phyloP scores from a whole-genome alignment of 2,329 filamentous ascomycete genomes.

The Botryosphaeria dothidea region DNA sequence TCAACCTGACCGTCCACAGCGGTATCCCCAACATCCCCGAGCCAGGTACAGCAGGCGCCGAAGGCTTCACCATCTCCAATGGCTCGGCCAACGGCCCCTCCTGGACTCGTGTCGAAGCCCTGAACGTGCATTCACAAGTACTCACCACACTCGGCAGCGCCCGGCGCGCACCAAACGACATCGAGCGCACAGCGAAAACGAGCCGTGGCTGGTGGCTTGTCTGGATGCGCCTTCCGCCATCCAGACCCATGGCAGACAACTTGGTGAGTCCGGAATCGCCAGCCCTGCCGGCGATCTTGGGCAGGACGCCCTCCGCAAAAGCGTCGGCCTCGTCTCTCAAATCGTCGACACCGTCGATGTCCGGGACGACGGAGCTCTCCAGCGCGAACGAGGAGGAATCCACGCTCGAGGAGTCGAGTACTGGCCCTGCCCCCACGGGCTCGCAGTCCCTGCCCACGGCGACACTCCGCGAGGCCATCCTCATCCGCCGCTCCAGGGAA shows the following conservation, averaged over 20 bases:
- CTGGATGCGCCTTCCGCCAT: slow-evolving; percentile 56
- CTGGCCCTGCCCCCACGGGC: neutral
- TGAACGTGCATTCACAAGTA: slow-evolving; percentile 63
- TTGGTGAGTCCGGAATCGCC: neutral
- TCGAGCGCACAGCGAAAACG: slow-evolving; percentile 64
- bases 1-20: slow-evolving; percentile 58
- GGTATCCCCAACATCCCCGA: slow-evolving; percentile 66
- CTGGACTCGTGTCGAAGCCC: slow-evolving; percentile 60
- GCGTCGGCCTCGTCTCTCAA: neutral
- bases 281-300: slow-evolving; percentile 6
- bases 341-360: neutral
- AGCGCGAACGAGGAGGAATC: neutral
- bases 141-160: slow-evolving; percentile 58
- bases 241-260: neutral
- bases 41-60: slow-evolving; percentile 45
- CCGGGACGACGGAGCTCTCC: too few relatives aligned
- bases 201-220: slow-evolving; percentile 68
- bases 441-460: slow-evolving; percentile 4
- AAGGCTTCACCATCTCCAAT: slow-evolving; percentile 30
- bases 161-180: slow-evolving; percentile 43
- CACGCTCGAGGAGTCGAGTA: neutral
- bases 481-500: slow-evolving; percentile 20
- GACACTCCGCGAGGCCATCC: slow-evolving; percentile 21
- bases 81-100: slow-evolving; percentile 18
- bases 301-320: slow-evolving; percentile 22